Evolutionary conservation across 2,329 filamentous ascomycete genomes (phyloP).

Genomic region (Colletotrichum navitas): DNA sequence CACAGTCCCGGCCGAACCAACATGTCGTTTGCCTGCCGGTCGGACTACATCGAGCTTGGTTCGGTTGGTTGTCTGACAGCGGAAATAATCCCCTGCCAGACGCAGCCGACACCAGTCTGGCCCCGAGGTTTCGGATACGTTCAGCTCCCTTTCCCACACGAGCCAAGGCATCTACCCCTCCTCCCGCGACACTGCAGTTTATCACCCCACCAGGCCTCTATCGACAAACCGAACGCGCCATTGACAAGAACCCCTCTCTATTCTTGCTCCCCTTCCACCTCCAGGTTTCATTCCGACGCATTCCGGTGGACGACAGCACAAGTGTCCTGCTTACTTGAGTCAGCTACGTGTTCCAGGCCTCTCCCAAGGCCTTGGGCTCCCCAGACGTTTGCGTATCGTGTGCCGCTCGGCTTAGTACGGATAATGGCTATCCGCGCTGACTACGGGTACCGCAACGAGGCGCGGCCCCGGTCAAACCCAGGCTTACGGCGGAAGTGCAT

Average conservation of each 20-base stretch:
- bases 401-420: conserved; percentile 4
- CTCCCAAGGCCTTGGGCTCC: conserved; percentile 4
- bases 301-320: conserved; percentile 12
- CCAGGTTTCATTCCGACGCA: conserved; percentile 25
- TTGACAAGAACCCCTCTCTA: conserved; percentile 8
- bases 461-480: background rate
- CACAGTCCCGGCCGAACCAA: background rate
- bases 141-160: conserved; percentile 19
- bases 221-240: conserved; percentile 23
- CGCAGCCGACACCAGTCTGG: conserved; percentile 8
- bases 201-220: conserved; percentile 12
- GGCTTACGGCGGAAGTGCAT: conserved; percentile 3
- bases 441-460: background rate
- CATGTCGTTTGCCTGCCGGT: conserved; percentile 1
- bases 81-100: conserved; percentile 7
- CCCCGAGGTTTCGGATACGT: conserved; percentile 31
- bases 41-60: conserved; percentile 4
- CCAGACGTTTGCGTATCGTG: too few species aligned
- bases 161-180: conserved; percentile 33
- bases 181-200: conserved; percentile 17
- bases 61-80: background rate
- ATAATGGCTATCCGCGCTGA: conserved; percentile 16
- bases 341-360: conserved; percentile 1
- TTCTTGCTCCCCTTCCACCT: conserved; percentile 13
- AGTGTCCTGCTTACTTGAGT: conserved; percentile 16